Conservation (phyloP, 129 eudicot genomes). For the sunflower (Helianthus annuus) region HanXRQr2.0-SUNRISE NC_035443.2:33828225-33828724, state of each 20-base stretch:
- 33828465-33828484: slow-evolving; percentile 35
- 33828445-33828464: slow-evolving; percentile 44
- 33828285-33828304: slow-evolving; percentile 35
- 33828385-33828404: too few relatives aligned
- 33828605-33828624: slow-evolving; percentile 42
- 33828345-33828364: not conserved
- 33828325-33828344: slow-evolving; percentile 16
- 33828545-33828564: slow-evolving; percentile 36
- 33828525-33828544: slow-evolving; percentile 33
- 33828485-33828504: slow-evolving; percentile 40
- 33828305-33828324: slow-evolving; percentile 31
- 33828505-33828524: slow-evolving; percentile 37
- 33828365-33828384: not conserved
- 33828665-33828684: not conserved
- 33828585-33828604: slow-evolving; percentile 38
- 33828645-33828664: not conserved
- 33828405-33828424: not conserved
- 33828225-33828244: slow-evolving; percentile 41
- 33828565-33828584: slow-evolving; percentile 38
- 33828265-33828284: slow-evolving; percentile 25
- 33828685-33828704: not conserved
- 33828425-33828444: slow-evolving; percentile 40
- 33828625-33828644: not conserved
- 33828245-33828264: slow-evolving; percentile 32
- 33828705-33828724: slow-evolving; percentile 37